Conservation (phyloP, 371 early-diverging fungal species). For the Lichtheimia ramosa region DNA sequence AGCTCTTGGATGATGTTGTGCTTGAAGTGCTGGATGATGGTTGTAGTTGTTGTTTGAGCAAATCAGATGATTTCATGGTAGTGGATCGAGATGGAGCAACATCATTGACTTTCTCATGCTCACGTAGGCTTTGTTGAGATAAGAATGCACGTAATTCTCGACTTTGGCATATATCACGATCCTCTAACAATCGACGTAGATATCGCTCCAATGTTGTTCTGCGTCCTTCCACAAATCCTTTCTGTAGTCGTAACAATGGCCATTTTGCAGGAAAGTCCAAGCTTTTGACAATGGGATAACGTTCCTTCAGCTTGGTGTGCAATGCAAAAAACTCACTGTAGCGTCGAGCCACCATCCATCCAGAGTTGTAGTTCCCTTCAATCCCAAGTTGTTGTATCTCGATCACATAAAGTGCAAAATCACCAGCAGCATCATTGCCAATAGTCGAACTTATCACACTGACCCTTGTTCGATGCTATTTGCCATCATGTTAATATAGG, state of each 20-base stretch:
- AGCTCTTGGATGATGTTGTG: neutral
- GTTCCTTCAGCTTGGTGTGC: slow-evolving; percentile 68
- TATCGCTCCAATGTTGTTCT: slow-evolving; percentile 70
- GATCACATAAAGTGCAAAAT: slow-evolving; percentile 76
- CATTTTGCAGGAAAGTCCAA: slow-evolving; percentile 79
- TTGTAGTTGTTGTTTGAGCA: slow-evolving; percentile 11
- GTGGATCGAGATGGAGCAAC: slow-evolving; percentile 1
- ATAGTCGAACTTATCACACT: slow-evolving; percentile 61
- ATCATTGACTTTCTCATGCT: slow-evolving; percentile 35
- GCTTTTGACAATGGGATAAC: slow-evolving; percentile 56
- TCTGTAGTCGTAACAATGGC: slow-evolving; percentile 60
- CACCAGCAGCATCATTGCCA: slow-evolving; percentile 55
- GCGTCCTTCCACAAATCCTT: slow-evolving; percentile 69
- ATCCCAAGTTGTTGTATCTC: slow-evolving; percentile 70
- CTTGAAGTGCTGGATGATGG: slow-evolving; percentile 19
- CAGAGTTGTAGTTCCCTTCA: slow-evolving; percentile 54
- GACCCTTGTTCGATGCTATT: slow-evolving; percentile 60
- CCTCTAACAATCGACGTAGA: slow-evolving; percentile 60
- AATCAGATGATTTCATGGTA: neutral
- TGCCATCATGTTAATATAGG: neutral
- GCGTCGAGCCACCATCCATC: slow-evolving; percentile 80
- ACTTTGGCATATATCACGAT: slow-evolving; percentile 55
- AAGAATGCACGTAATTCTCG: slow-evolving; percentile 62
- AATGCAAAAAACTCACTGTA: slow-evolving; percentile 82
- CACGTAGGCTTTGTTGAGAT: slow-evolving; percentile 60